Evolutionary conservation across 2,329 filamentous ascomycete species (phyloP), one percentile per base, ranked within the genome.

Genomic region (Pseudocercospora fijiensis): DNA sequence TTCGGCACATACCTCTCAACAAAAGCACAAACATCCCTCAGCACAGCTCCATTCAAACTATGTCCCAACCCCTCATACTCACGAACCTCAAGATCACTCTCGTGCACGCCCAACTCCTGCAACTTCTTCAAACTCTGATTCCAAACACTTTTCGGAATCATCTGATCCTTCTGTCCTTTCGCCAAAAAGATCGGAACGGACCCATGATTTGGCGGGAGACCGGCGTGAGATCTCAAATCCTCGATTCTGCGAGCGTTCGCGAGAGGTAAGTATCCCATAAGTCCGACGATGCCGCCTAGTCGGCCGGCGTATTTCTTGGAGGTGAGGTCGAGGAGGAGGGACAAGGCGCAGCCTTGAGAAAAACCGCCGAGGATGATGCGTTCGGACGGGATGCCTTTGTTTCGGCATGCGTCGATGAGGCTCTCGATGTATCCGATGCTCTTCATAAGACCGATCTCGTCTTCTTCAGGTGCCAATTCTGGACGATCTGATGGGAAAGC

Each of bases 21-120:
- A 74, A 77, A 83, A 8, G 58, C 62, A 68, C 79, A 80, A 60
- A 84, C 68, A 72, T 84, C 81, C 65, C 78, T 75, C 64, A 84
- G 68, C 67, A 82, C 77, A 11, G 75, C 68, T 10, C 77, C 78
- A 60, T 68, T 74, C 41, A 81, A 75, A 9, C 74, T 73, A 75
- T 84, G 82, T 0, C 78, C 80, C 72, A 83, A 73, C 0, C 79
- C 80, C 57, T 83, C 78, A 71, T 84, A 84, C 65, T 81, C 80
- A 61, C 80, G 75, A 24, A 78, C 69, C 26, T 77, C 77, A 45
- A 81, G 65, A 52, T 69, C 70, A 24, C 75, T 76, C 70, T 79
- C 62, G 61, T 74, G 73, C 51, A 80, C 73, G 0, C 79, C 78
- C 58, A 80, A 67, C 24, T 75, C 76, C 61, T 74, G 71, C 62